These are phyloP conservation scores for Chlorella sorokiniana DNA, from an alignment of 139 green algal genomes.

Conservation along the genomic window DNA sequence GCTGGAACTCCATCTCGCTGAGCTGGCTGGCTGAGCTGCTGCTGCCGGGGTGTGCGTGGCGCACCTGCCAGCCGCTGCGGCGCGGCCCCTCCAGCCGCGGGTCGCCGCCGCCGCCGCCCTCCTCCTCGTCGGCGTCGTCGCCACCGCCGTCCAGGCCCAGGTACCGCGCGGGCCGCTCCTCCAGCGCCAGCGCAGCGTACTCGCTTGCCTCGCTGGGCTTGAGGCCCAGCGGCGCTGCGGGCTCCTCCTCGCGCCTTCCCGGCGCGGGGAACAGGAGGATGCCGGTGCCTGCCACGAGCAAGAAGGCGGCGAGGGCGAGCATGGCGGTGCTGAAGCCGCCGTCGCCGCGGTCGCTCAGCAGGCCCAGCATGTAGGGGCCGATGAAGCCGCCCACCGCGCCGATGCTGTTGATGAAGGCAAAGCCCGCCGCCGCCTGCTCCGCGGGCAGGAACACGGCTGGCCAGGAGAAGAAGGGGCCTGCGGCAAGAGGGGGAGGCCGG, in stretches of 20 bases:
- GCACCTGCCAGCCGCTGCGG: background rate
- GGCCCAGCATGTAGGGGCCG: slow-evolving; percentile 38
- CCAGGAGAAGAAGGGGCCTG: slow-evolving; percentile 47
- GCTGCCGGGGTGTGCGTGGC: background rate
- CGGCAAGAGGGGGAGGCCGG: background rate
- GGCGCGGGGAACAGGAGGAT: slow-evolving; percentile 38
- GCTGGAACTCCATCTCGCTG: slow-evolving; percentile 9
- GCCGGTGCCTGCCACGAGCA: slow-evolving; percentile 23
- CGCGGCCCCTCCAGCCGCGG: background rate
- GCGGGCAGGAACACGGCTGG: slow-evolving; percentile 55
- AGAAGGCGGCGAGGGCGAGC: slow-evolving; percentile 23
- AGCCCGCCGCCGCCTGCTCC: slow-evolving; percentile 28
- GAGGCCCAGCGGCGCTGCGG: background rate
- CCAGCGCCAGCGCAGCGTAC: too few relatives aligned
- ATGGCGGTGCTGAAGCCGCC: slow-evolving; percentile 37
- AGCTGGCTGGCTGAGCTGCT: slow-evolving; percentile 5
- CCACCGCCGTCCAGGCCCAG: background rate
- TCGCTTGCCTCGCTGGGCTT: background rate
- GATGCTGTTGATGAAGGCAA: slow-evolving; percentile 52
- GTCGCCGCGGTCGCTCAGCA: slow-evolving; percentile 14
- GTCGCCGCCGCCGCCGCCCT: background rate
- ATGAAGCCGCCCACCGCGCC: slow-evolving; percentile 46
- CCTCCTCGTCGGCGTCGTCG: background rate
- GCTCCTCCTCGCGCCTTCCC: background rate
- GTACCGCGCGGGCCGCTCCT: too few relatives aligned